Base-by-base conservation (phyloP, 2,329 filamentous ascomycete genomes). In the Chalaropsis ovoidea region DNA sequence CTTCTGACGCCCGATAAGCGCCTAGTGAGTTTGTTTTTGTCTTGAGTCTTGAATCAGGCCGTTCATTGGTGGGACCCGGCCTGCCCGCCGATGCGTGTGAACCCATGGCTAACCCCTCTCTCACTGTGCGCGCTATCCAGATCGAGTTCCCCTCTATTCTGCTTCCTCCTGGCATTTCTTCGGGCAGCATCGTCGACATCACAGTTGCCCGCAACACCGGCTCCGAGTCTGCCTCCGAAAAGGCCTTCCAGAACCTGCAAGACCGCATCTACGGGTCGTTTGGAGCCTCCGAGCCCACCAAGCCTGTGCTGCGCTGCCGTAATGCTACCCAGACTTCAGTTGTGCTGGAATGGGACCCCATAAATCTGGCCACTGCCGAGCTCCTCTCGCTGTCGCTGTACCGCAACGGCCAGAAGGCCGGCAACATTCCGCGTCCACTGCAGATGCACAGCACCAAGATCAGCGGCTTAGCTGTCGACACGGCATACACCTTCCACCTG, bases 71-170 rank as follows among this genome's bases (percentile, higher is more conserved):
- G 22, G 35, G 35, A 10, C 8, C 8, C 4, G 35, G 8, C 35
- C 61, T 41, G 19, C 19, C 35, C 61, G 13, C 43, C 17, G 62
- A 35, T 61, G 10, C 42, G 17, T 64, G 65, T 43, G n/a, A 19
- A 35, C 5, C 15, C 13, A 71, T 73, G 70, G 72, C 70, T 65
- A 68, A 43, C 54, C 52, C 45, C 35, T 47, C 19, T n/a, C 47
- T 31, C 27, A n/a, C n/a, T n/a, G n/a, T 63, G 45, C 45, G 43
- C 43, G 13, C 45, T 43, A 61, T 62, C 66, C 75, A 97, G 93
- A 97, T 99, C 75, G 94, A 99, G 75, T 99, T 99, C 74, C 94
- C 94, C 43, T 97, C 94, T 60, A 96, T 99, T 70, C 88, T 99
- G 62, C 86, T 99, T 17, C 94, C 94, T 1, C 89, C 89, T 69